Conservation (phyloP, 371 early-diverging fungal species). For the Lichtheimia hyalospora region DNA sequence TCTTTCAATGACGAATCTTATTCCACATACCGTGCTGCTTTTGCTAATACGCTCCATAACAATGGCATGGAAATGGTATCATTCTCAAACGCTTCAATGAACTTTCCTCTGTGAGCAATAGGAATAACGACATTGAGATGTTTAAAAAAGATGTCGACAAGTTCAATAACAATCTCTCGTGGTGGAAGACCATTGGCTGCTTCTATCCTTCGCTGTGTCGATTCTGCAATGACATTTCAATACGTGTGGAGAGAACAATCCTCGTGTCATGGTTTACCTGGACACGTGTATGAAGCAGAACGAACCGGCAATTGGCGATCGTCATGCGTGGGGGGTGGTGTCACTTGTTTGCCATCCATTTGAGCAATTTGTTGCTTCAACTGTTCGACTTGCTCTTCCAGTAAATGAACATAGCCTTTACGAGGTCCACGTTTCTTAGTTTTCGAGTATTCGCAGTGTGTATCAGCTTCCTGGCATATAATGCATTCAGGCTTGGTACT, state of each 20-base stretch:
- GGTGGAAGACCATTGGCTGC: conserved; percentile 26
- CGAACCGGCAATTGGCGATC: no score
- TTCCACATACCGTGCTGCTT: conserved; percentile 39
- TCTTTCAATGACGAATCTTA: neutral
- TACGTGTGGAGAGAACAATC: neutral
- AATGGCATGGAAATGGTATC: conserved; percentile 37
- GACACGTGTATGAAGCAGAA: neutral
- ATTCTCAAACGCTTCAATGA: conserved; percentile 30
- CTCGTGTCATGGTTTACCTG: neutral
- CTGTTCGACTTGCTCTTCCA: conserved; percentile 69
- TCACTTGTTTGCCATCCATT: neutral
- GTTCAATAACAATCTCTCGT: conserved; percentile 49
- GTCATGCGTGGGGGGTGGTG: no score
- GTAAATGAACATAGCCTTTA: conserved; percentile 74
- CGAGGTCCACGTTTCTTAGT: conserved; percentile 78
- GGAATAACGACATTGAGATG: conserved; percentile 57
- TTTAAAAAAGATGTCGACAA: conserved; percentile 59
- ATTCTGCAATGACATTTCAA: conserved; percentile 11
- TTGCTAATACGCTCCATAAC: conserved; percentile 46
- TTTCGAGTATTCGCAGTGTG: conserved; percentile 71
- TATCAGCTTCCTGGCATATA: conserved; percentile 68
- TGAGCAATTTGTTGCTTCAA: conserved; percentile 52
- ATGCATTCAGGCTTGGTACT: conserved; percentile 78
- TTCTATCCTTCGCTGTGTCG: no score
- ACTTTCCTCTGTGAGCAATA: conserved; percentile 43